A percentile compares a stretch with the other conserved stretches of the same genome.
These are phyloP conservation scores for Pyrus communis DNA, from an alignment of 306 rosid genomes.

Conservation along the genomic window DNA sequence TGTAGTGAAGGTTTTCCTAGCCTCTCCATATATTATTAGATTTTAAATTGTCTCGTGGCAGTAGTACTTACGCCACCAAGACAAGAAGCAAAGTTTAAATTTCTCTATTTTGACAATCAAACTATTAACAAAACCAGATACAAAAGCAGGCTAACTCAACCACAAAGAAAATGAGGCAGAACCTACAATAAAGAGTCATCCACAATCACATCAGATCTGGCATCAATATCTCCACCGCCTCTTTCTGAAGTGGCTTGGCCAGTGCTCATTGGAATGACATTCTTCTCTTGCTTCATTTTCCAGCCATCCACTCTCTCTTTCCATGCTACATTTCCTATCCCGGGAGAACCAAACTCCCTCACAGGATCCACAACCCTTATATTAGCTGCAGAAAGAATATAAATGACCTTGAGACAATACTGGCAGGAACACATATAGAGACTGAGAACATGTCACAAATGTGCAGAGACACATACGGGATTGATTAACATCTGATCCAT, in stretches of 20 bases:
- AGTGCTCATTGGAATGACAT: slow-evolving; percentile 75
- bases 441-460: neutral
- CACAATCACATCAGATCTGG: slow-evolving; percentile 77
- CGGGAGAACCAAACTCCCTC: slow-evolving; percentile 46
- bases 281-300: slow-evolving; percentile 97
- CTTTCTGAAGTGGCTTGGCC: slow-evolving; percentile 90
- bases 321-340: slow-evolving; percentile 95
- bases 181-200: slow-evolving; percentile 87
- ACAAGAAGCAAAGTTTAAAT: neutral
- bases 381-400: slow-evolving; percentile 48
- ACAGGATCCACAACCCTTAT: slow-evolving; percentile 60
- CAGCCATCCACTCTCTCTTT: slow-evolving; percentile 99
- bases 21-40: neutral
- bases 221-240: slow-evolving; percentile 92
- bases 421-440: slow-evolving; percentile 1
- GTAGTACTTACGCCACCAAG: neutral
- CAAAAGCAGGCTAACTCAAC: neutral
- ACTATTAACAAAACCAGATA: slow-evolving; percentile 4
- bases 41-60: neutral
- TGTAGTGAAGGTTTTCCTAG: neutral
- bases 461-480: slow-evolving; percentile 45
- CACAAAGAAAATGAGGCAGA: neutral
- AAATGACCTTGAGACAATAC: slow-evolving; percentile 20
- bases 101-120: neutral
- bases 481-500: slow-evolving; percentile 66